phyloP scores from a whole-genome alignment of 805 yeast genomes.

The Yarrowia sp. region DNA sequence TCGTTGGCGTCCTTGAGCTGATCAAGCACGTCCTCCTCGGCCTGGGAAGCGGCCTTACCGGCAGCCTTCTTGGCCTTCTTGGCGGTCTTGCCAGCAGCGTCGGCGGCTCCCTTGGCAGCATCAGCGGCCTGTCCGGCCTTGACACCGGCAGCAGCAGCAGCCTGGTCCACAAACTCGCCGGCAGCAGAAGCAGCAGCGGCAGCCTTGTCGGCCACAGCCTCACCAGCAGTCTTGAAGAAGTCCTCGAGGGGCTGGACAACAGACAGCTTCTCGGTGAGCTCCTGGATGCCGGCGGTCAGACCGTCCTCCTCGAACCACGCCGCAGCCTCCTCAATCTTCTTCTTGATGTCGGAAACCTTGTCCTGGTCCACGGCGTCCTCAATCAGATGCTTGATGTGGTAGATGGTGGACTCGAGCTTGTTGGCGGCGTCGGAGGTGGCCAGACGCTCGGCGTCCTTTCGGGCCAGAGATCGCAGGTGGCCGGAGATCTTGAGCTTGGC shows the following conservation, averaged over 20 bases:
- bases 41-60: conserved; percentile 40
- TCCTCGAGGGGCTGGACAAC: conserved; percentile 21
- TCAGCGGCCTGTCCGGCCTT: conserved; percentile 43
- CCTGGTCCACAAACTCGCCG: conserved; percentile 37
- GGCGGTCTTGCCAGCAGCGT: conserved; percentile 49
- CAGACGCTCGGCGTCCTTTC: conserved; percentile 62
- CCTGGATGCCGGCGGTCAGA: conserved; percentile 53
- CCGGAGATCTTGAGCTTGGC: conserved; percentile 56
- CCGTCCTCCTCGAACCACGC: conserved; percentile 85
- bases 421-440: conserved; percentile 67
- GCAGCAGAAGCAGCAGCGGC: conserved; percentile 44
- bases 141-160: conserved; percentile 21
- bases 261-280: conserved; percentile 28
- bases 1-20: conserved; percentile 37
- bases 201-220: conserved; percentile 3
- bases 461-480: conserved; percentile 61
- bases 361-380: conserved; percentile 57
- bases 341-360: conserved; percentile 54
- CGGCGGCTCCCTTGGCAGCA: conserved; percentile 3
- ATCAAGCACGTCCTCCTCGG: conserved; percentile 21
- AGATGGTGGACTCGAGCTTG: conserved; percentile 73
- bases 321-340: conserved; percentile 54
- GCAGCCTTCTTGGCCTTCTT: conserved; percentile 45
- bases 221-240: conserved; percentile 21
- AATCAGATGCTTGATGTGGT: conserved; percentile 66